Evolutionary conservation across 2,329 filamentous ascomycete genomes (phyloP).

Genomic region (Macrophomina tecta): DNA sequence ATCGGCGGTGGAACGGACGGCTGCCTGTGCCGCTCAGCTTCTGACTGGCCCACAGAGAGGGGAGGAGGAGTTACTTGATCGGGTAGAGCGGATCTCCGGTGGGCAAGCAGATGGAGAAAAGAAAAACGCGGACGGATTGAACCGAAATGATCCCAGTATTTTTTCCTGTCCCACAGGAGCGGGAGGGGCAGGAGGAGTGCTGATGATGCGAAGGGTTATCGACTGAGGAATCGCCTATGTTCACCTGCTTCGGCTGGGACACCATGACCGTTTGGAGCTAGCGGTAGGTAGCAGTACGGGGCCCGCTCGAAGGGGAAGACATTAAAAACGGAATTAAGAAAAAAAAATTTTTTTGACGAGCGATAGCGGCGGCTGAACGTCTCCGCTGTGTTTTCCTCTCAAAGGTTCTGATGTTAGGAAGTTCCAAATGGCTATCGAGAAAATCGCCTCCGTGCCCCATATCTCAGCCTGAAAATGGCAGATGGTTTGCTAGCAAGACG

Average conservation of each 20-base stretch:
- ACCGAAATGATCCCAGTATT: not conserved
- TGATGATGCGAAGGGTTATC: not conserved
- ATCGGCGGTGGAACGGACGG: not conserved
- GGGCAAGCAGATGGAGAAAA: not conserved
- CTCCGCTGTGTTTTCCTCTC: not conserved
- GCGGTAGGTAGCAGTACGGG: not conserved
- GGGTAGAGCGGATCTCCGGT: not conserved
- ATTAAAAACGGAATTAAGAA: not conserved
- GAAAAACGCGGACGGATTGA: not conserved
- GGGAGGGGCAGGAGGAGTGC: not conserved
- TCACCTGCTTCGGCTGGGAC: not conserved
- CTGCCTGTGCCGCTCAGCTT: not conserved
- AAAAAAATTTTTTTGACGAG: not conserved
- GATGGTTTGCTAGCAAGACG: not conserved
- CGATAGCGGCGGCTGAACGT: constrained; percentile 8
- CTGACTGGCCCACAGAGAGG: not conserved
- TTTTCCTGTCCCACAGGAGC: not conserved
- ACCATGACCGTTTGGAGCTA: not conserved
- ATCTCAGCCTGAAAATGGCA: not conserved
- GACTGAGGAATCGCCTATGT: not conserved
- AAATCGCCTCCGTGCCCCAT: not conserved
- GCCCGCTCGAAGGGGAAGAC: too few species aligned
- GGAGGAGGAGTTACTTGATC: not conserved
- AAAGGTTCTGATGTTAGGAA: not conserved
- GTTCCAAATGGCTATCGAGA: not conserved